phyloP scores from a whole-genome alignment of 495 filamentous ascomycete genomes.

The Xylaria curta region DNA sequence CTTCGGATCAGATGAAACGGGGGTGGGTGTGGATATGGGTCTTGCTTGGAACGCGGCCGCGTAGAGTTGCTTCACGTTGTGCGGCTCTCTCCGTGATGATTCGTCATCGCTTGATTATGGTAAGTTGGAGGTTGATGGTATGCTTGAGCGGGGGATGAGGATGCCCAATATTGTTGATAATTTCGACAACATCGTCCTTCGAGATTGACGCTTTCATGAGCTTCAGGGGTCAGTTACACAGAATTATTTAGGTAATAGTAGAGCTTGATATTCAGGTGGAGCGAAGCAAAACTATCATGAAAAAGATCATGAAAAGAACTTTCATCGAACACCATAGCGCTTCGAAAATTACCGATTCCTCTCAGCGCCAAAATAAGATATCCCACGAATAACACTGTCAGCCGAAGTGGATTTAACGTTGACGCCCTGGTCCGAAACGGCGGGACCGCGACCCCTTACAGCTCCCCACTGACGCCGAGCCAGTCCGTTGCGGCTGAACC shows the following conservation, averaged over 20 bases:
- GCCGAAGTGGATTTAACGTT: slow-evolving; percentile 20
- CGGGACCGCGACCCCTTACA: slow-evolving; percentile 11
- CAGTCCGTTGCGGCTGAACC: slow-evolving; percentile 18
- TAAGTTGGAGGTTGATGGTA: not conserved
- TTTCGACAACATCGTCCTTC: not conserved
- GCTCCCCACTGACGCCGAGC: slow-evolving; percentile 15
- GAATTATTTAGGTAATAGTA: too few relatives aligned
- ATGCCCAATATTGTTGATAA: not conserved
- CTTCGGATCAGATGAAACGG: slow-evolving; percentile 23
- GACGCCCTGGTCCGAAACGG: slow-evolving; percentile 21
- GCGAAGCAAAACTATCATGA: too few relatives aligned
- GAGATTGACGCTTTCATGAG: not conserved
- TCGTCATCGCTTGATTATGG: not conserved
- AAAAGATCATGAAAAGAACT: not conserved
- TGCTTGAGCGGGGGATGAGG: not conserved
- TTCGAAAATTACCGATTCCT: not conserved
- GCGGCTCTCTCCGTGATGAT: not conserved
- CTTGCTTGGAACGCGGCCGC: not conserved
- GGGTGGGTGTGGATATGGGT: slow-evolving; percentile 3
- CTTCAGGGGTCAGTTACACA: too few relatives aligned
- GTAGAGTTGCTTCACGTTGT: not conserved
- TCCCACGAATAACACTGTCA: slow-evolving; percentile 15
- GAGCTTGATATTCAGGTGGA: not conserved
- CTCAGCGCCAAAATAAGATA: slow-evolving; percentile 20
- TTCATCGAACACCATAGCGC: not conserved